Conservation (phyloP, 768 basidiomycete genomes). For the Leccinum fibrillosum region DNA sequence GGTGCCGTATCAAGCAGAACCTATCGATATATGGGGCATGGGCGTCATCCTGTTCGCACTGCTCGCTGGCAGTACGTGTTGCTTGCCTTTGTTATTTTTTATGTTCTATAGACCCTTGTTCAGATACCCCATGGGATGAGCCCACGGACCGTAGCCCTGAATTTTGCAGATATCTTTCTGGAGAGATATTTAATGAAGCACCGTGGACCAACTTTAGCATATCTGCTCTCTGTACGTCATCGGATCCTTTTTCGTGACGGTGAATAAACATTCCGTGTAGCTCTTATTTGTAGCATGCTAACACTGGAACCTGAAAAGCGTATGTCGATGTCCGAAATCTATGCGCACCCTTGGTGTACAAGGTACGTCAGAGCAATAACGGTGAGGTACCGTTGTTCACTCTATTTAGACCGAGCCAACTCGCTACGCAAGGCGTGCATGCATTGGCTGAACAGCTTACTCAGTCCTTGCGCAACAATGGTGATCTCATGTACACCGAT, state of each 20-base stretch:
- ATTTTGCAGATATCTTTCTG: conserved; percentile 69
- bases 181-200: conserved; percentile 65
- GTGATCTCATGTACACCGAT: conserved; percentile 72
- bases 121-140: conserved; percentile 98
- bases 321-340: conserved; percentile 57
- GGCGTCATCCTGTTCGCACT: conserved; percentile 94
- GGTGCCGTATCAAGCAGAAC: conserved; percentile 80
- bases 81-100: too few species aligned
- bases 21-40: conserved; percentile 93
- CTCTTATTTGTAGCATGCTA: conserved; percentile 71
- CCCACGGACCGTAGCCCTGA: conserved; percentile 79
- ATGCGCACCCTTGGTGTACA: conserved; percentile 69
- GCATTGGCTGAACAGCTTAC: conserved; percentile 71
- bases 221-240: conserved; percentile 58
- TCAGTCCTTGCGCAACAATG: conserved; percentile 59
- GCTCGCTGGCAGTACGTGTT: conserved; percentile 77
- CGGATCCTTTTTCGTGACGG: not conserved
- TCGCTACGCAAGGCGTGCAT: conserved; percentile 47
- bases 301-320: conserved; percentile 66
- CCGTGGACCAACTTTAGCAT: conserved; percentile 75
- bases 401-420: conserved; percentile 59
- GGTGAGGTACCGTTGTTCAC: not conserved
- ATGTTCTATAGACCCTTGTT: not conserved
- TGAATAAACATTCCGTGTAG: conserved; percentile 38
- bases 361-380: conserved; percentile 42